A percentile compares a stretch with the other conserved stretches of the same genome.
Conservation (phyloP, 179 eudicot genomes). For the Silene coronaria region DNA sequence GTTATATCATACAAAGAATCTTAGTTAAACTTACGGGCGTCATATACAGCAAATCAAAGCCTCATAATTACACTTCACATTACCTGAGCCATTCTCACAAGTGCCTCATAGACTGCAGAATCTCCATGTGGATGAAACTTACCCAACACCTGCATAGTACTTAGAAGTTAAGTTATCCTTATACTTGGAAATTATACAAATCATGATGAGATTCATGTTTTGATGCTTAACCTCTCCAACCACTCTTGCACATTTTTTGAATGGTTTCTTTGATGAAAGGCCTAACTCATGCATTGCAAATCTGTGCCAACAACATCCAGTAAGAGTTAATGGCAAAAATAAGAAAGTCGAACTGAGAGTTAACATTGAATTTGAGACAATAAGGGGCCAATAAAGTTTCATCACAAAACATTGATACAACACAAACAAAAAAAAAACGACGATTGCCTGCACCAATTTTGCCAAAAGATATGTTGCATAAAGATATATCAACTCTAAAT, state of each 20-base stretch:
- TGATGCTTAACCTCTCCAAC: constrained; percentile 78
- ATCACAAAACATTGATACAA: not conserved
- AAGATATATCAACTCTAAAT: not conserved
- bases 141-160: constrained; percentile 65
- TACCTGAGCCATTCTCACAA: constrained; percentile 99
- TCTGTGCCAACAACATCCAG: constrained; percentile 37
- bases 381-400: not conserved
- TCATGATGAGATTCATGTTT: not conserved
- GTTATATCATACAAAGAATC: not conserved
- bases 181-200: not conserved
- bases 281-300: constrained; percentile 98
- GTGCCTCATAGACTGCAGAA: constrained; percentile 85
- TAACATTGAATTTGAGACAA: not conserved
- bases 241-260: constrained; percentile 96
- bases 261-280: constrained; percentile 79
- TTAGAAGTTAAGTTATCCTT: constrained; percentile 8
- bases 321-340: not conserved
- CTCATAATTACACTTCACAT: not conserved
- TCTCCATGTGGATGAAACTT: constrained; percentile 99
- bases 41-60: not conserved
- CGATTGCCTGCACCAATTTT: not conserved
- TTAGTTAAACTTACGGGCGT: not conserved
- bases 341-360: not conserved
- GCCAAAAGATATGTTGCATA: not conserved
- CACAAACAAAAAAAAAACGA: too few relatives aligned